Base-by-base conservation (phyloP, 2,329 filamentous ascomycete genomes). In the Paecilomyces sp. region DNA sequence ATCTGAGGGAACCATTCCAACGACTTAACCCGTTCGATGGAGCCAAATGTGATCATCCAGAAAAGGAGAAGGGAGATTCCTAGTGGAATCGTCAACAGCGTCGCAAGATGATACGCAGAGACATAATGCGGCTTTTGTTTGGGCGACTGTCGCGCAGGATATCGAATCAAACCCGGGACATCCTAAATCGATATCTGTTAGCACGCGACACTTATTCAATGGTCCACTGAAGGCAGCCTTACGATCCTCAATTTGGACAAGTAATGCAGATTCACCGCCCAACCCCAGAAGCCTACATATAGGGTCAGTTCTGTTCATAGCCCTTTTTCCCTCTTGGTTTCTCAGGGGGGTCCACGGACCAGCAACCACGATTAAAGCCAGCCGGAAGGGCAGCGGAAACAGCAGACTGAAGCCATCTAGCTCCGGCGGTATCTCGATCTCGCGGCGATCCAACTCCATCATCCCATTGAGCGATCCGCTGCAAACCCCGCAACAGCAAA, bases 251-350 rank as follows among this genome's bases (percentile, higher is more conserved):
- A 81, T 60, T 85, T 77, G 68, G 88, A 83, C 61, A 97, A 86
- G 77, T 91, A 92, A 72, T 97, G 92, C 50, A 97, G 85, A 78
- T 97, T 97, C 67, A 89, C 76, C 65, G 88, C 92, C 92, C 93
- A 99, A 73, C 91, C 92, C 93, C 93, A 97, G 70, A 96, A 88
- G 67, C 91, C 92, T 95, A 65, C 54, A 34, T 31, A 58, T 64
- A 34, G 61, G 66, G 61, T 56, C 24, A 53, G 57, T 59, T 57
- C 61, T 52, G 47, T 13, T 34, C 34, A 55, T 12, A 24, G 22
- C 52, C 31, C 30, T 58, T 41, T 33, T 50, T 9, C 31, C 34
- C 55, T 41, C 52, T 50, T 6, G 33, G 18, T 55, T 54, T 50
- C 47, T 51, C 13, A 52, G 50, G 18, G 50, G 57, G 28, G 30